A percentile compares a stretch with the other conserved stretches of the same genome.
These are phyloP conservation scores for Fusarium sterilihyphosum DNA, from an alignment of 2,329 filamentous ascomycete genomes.

Conservation along the genomic window DNA sequence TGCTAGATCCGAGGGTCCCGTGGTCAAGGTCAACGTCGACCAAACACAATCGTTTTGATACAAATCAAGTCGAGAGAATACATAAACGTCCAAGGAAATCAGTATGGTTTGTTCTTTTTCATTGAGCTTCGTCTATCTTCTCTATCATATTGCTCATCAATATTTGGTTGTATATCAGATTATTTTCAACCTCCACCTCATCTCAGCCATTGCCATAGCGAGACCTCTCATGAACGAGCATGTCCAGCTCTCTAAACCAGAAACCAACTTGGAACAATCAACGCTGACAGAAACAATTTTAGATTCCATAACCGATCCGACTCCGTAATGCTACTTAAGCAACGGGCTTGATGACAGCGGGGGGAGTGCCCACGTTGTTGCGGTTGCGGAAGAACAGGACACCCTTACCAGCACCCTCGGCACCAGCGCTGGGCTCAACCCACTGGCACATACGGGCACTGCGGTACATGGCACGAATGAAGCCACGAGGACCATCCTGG, in stretches of 20 bases:
- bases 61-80: not conserved
- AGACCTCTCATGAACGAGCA: constrained; percentile 6
- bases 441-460: constrained; percentile 91
- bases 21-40: not conserved
- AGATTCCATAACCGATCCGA: constrained; percentile 6
- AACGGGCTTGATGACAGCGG: constrained; percentile 38
- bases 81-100: not conserved
- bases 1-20: constrained; percentile 17
- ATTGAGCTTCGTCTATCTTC: constrained; percentile 31
- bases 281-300: constrained; percentile 24
- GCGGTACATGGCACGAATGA: constrained; percentile 84
- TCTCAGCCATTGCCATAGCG: constrained; percentile 9
- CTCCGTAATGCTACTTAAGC: constrained; percentile 8
- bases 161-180: constrained; percentile 17
- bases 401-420: constrained; percentile 81
- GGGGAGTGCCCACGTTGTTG: constrained; percentile 79
- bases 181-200: constrained; percentile 20
- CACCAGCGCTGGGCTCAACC: constrained; percentile 90
- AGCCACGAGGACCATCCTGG: constrained; percentile 79
- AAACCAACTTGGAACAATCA: constrained; percentile 37
- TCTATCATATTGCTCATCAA: constrained; percentile 29
- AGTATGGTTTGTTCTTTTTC: constrained; percentile 27
- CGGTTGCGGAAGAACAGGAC: constrained; percentile 96
- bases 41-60: constrained; percentile 2
- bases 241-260: constrained; percentile 5